Evolutionary conservation across 352 stramenopile species (phyloP), one percentile per base, ranked within the genome.

Genomic region (Phytopythium mirpurense): DNA sequence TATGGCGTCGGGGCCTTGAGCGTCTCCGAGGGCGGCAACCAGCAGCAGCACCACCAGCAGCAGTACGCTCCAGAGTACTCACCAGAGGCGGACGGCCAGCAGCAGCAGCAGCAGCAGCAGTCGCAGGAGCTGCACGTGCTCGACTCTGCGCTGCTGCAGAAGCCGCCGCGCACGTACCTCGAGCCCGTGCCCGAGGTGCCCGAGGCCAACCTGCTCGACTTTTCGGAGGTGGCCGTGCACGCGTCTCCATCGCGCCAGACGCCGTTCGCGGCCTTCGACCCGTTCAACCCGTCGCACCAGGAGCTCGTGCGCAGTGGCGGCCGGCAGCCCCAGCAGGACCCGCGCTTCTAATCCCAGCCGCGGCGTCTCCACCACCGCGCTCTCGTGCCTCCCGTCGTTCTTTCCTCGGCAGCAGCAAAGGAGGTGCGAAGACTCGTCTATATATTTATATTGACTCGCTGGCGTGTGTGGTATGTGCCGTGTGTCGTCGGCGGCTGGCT

Each of bases 121-220:
- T n/a, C 46, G 36, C 46, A 48, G 10, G 32, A 59, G 16, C 59
- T 70, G 51, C 36, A 43, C 29, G 23, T 53, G 29, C 32, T 43
- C 19, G 47, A 43, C n/a, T 41, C 47, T n/a, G 31, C 24, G 31
- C 47, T 43, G 31, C 31, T 53, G 47, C 47, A 53, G 32, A 53
- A 53, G 47, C 47, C 47, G 31, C 47, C 47, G 31, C 47, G 47
- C n/a, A 44, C 47, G n/a, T 32, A 53, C 21, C 23, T 53, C 18
- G n/a, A 35, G 12, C 35, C 47, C 15, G 45, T 65, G 14, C 49
- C 49, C 1, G 60, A 75, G 37, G 59, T 61, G 32, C 53, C 76
- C 19, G 70, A 78, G 46, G 55, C 57, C 16, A 86, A 87, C 38
- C 37, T 91, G 7, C 70, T 88, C 21, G 76, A 91, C 29, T 91